Evolutionary conservation across 768 basidiomycete genomes (phyloP), one percentile per base, ranked within the genome.

Genomic region (Flagelloscypha sp.): DNA sequence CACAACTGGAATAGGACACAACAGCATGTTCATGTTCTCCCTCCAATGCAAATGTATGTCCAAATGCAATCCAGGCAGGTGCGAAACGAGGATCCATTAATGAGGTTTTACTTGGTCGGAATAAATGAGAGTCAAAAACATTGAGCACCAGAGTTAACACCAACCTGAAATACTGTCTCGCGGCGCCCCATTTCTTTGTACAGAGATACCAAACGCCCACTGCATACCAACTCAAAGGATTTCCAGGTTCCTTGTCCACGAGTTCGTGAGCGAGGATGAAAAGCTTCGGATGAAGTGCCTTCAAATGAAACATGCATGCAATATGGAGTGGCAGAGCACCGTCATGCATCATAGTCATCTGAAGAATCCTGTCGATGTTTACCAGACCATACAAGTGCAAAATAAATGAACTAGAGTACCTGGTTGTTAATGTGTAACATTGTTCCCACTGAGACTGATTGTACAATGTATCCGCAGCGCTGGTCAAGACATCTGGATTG

Each of bases 1-100:
- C 87, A 39, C 89, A 92, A 0, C 95, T 98, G 16, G 94, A 97
- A 57, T 99, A 99, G 2, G 95, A 94, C 0, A 90, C 97, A 29
- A 98, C 88, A 3, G 95, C 94, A 50, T 97, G 93, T 48, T 98
- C 94, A 62, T 98, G 95, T 55, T 99, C 95, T 11, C 93, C 93
- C 56, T 99, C 95, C 46, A 87, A 66, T 2, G 94, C 89, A 62
- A 95, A 99, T 0, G 92, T 92, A 57, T 99, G 95, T 7, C 86
- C 95, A 54, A 98, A 99, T 2, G 92, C 88, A 33, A 97, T 76
- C 95, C 95, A 99, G 0, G 94, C 89, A 7, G 95, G 92, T 0
- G 79, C 89, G 56, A 95, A 95, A 4, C 94, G 75, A 13, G 93
- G 87, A 53, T 99, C 94, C 81, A 98, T 90, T 10, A 99, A 60